Evolutionary conservation across 331 rosid genomes (phyloP), one percentile per base, ranked within the genome.

Genomic region (Pyracantha coccinea): DNA sequence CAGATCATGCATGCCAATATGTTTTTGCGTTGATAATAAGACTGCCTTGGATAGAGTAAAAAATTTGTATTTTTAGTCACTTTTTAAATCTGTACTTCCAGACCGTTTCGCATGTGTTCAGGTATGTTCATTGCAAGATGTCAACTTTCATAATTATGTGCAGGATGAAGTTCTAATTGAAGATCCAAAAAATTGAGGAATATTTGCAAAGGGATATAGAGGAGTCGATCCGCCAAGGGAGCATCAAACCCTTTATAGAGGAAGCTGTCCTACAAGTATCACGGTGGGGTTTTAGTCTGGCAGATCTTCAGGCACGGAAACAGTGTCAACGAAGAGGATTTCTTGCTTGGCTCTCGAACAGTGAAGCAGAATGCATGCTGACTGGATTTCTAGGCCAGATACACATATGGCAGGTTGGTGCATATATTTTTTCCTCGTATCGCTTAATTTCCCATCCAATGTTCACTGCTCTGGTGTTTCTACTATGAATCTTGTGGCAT

Each of bases 351-450:
- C 86, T 92, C 69, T 85, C 88, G 66, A 90, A 89, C 81, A 76
- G 90, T 79, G 91, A 89, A 61, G 88, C 86, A 78, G 97, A 92
- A 79, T 92, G 97, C 72, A 93, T 89, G 47, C 73, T 89, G 74
- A 86, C 84, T 15, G 99, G 99, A 75, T 94, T 87, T 88, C 92
- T 75, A 13, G 99, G 97, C 84, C 91, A 77, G 10, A 86, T 89
- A 76, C 96, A 92, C 86, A 73, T 94, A 84, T 94, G 97, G 99
- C 99, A 94, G 99, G 99, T 94, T 83, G 63, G 88, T 75, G 59
- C 76, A 16, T 50, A 17, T 50, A 47, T 47, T 47, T 47, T 15
- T 15, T 0, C 8, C 3, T 47, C 4, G 8, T 47, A 5, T 47
- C 2, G 8, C 55, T 50, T 50, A 5, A 50, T 50, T 50, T 19